Conservation (phyloP, 352 stramenopile genomes). For the Globisporangium perplexum region DNA sequence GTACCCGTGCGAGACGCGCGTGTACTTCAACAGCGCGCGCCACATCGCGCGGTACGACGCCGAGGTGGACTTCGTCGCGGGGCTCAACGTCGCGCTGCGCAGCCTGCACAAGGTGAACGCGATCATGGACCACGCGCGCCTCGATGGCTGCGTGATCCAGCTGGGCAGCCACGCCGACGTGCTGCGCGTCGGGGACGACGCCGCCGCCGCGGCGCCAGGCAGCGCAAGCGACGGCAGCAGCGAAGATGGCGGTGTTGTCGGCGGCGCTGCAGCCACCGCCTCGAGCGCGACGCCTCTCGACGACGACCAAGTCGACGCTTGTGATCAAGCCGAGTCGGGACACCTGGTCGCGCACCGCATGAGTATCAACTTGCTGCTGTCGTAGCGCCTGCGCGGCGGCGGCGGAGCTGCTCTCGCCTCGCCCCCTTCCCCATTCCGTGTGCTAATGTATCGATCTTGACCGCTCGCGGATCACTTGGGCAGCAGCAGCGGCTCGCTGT, state of each 20-base stretch:
- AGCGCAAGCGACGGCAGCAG: no score
- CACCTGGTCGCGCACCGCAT: constrained; percentile 6
- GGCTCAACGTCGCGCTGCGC: constrained; percentile 24
- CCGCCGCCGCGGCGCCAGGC: not conserved
- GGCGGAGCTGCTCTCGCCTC: not conserved
- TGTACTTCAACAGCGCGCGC: constrained; percentile 39
- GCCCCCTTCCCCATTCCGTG: not conserved
- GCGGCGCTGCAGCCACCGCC: not conserved
- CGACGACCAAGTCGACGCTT: not conserved
- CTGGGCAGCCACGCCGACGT: constrained; percentile 4
- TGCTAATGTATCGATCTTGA: not conserved
- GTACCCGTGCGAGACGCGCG: constrained; percentile 30
- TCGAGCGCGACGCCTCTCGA: no score
- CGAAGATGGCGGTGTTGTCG: not conserved
- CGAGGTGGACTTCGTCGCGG: constrained; percentile 37
- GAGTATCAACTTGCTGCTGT: constrained; percentile 18
- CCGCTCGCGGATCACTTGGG: not conserved
- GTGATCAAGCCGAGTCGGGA: not conserved
- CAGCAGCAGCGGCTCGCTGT: constrained; percentile 18
- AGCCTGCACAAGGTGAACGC: constrained; percentile 11
- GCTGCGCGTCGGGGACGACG: constrained; percentile 2
- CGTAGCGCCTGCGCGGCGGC: constrained; percentile 3
- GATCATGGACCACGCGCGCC: constrained; percentile 14
- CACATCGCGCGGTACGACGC: constrained; percentile 33
- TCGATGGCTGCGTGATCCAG: constrained; percentile 13